phyloP scores from a whole-genome alignment of 345 rosid species.

The Arabis hirsuta region DNA sequence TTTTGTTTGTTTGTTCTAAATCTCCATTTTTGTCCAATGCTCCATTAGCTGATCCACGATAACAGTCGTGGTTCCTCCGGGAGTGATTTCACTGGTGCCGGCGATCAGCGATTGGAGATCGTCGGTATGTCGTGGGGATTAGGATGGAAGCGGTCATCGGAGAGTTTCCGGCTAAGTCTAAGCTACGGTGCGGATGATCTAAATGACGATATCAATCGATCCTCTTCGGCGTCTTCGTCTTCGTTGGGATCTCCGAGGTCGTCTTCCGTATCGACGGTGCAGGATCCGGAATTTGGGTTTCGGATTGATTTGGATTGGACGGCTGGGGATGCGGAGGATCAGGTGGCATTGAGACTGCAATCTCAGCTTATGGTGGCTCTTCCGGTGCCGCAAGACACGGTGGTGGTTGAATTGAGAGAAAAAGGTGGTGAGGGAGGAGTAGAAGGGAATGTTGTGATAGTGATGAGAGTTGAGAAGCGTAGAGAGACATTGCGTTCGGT shows the following conservation, averaged over 20 bases:
- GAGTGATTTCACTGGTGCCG: conserved; percentile 2
- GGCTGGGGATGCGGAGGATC: conserved; percentile 91
- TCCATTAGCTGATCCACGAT: too few relatives aligned
- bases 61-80: conserved; percentile 5
- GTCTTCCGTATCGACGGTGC: conserved; percentile 44
- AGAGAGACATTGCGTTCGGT: conserved; percentile 78
- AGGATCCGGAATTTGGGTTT: conserved; percentile 70
- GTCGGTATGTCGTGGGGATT: conserved; percentile 88
- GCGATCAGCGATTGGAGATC: conserved; percentile 33
- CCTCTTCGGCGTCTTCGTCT: conserved; percentile 47
- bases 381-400: conserved; percentile 84
- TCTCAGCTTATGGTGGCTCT: conserved; percentile 95
- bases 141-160: conserved; percentile 94
- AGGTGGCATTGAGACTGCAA: conserved; percentile 78
- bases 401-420: conserved; percentile 59
- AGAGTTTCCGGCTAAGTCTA: conserved; percentile 74
- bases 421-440: conserved; percentile 25
- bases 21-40: too few relatives aligned
- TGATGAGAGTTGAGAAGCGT: conserved; percentile 81
- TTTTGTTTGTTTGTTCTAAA: too few relatives aligned
- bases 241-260: conserved; percentile 51
- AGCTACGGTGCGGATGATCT: conserved; percentile 74
- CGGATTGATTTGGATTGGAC: conserved; percentile 91
- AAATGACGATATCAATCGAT: conserved; percentile 53
- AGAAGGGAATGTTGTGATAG: conserved; percentile 55